Conservation (phyloP, 2,329 filamentous ascomycete genomes). For the Fusarium anthophilum region DNA sequence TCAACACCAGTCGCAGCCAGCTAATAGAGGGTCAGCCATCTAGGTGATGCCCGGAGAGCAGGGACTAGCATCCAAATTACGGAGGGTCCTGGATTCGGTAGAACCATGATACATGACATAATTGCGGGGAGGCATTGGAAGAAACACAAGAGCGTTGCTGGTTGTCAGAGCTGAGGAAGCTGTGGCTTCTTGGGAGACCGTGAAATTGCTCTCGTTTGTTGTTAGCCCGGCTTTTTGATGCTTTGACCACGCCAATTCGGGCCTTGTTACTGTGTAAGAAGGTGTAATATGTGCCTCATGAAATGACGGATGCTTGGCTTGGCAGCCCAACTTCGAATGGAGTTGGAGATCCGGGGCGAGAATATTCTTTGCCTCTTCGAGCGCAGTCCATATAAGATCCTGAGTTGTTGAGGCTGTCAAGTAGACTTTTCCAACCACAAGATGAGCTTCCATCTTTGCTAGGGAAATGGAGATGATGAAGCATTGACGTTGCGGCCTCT, state of each 20-base stretch:
- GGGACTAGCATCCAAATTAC: constrained; percentile 47
- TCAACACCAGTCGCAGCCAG: constrained; percentile 29
- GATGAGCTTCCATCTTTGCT: not conserved
- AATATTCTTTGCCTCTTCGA: constrained; percentile 20
- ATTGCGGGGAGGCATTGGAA: constrained; percentile 50
- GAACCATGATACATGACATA: constrained; percentile 57
- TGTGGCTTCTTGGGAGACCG: constrained; percentile 36
- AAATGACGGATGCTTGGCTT: constrained; percentile 33
- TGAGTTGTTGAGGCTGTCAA: not conserved
- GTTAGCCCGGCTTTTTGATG: constrained; percentile 34
- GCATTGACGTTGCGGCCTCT: constrained; percentile 33
- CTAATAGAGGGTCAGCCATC: constrained; percentile 28
- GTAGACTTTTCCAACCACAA: not conserved
- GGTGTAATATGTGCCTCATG: constrained; percentile 22
- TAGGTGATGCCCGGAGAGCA: constrained; percentile 42
- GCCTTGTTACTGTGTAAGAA: constrained; percentile 24
- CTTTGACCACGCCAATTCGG: constrained; percentile 42
- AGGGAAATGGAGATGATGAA: constrained; percentile 15
- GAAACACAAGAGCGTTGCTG: constrained; percentile 21
- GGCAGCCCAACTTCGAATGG: constrained; percentile 23
- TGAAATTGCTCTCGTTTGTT: constrained; percentile 23
- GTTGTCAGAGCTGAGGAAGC: constrained; percentile 32
- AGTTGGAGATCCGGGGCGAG: constrained; percentile 26
- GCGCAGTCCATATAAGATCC: not conserved
- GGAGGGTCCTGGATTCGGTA: constrained; percentile 49